Conservation (phyloP, 495 filamentous ascomycete genomes). For the Penicillium mononematosum region DNA sequence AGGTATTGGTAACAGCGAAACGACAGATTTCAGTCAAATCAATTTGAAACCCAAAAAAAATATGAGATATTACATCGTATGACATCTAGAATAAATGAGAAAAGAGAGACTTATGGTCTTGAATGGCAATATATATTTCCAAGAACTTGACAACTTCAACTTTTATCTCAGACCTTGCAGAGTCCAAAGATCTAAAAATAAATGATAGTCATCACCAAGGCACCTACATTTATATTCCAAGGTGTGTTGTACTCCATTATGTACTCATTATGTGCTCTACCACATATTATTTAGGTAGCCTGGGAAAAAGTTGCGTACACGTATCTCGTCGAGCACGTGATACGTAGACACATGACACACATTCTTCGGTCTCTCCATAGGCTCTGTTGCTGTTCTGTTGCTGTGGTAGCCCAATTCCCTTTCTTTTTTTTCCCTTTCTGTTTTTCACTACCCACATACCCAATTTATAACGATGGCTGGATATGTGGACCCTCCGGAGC, state of each 20-base stretch:
- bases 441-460: conserved; percentile 7
- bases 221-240: neutral
- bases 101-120: neutral
- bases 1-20: neutral
- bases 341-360: neutral
- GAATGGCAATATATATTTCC: neutral
- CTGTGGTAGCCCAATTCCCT: neutral
- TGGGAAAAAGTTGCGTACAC: neutral
- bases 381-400: neutral
- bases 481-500: conserved; percentile 2
- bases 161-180: neutral
- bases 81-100: neutral
- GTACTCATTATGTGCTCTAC: neutral
- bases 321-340: neutral
- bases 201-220: neutral
- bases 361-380: neutral
- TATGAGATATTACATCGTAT: neutral
- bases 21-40: neutral
- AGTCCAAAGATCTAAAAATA: neutral
- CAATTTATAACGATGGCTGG: conserved; percentile 7
- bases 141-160: neutral
- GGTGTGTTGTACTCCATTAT: neutral
- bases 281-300: too few relatives aligned
- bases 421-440: neutral
- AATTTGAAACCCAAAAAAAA: neutral